These are phyloP conservation scores for Colletotrichum costaricense DNA, from an alignment of 2,329 filamentous ascomycete species.

Conservation along the genomic window DNA sequence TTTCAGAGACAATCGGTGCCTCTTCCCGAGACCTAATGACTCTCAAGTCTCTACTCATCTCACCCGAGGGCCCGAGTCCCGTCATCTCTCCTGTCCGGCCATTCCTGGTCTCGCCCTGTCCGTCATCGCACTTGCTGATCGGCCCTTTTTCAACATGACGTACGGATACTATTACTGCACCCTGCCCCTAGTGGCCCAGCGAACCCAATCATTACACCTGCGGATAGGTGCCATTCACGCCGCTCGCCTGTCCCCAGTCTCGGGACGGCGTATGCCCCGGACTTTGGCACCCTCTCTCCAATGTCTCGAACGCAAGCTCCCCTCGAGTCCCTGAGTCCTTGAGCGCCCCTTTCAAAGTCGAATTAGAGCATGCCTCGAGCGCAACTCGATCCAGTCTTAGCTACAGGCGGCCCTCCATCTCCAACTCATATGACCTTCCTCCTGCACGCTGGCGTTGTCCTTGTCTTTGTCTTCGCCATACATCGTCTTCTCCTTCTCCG, in stretches of 20 bases:
- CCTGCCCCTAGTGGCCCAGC: background rate
- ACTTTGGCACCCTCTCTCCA: background rate
- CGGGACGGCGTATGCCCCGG: constrained; percentile 4
- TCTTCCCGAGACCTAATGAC: background rate
- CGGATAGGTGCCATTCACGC: background rate
- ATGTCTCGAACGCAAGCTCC: background rate
- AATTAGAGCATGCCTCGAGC: background rate
- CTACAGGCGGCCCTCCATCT: constrained; percentile 9
- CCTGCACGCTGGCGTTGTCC: background rate
- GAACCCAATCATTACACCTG: background rate
- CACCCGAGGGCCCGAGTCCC: background rate
- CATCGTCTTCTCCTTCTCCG: background rate
- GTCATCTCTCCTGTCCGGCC: background rate
- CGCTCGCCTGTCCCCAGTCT: background rate
- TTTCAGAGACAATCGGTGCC: background rate
- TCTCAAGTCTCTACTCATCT: background rate
- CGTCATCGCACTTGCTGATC: constrained; percentile 19
- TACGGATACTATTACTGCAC: constrained; percentile 6
- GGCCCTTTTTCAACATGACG: constrained; percentile 32
- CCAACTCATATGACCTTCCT: constrained; percentile 15
- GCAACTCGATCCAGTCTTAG: background rate
- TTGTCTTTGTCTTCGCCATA: background rate
- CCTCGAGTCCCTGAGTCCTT: background rate
- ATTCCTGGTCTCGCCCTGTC: background rate
- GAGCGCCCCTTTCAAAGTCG: background rate